Percentiles rank a stretch among this genome's conserved stretches.
Conservation (phyloP, 345 rosid species). For the Syzygium oleosum region DNA sequence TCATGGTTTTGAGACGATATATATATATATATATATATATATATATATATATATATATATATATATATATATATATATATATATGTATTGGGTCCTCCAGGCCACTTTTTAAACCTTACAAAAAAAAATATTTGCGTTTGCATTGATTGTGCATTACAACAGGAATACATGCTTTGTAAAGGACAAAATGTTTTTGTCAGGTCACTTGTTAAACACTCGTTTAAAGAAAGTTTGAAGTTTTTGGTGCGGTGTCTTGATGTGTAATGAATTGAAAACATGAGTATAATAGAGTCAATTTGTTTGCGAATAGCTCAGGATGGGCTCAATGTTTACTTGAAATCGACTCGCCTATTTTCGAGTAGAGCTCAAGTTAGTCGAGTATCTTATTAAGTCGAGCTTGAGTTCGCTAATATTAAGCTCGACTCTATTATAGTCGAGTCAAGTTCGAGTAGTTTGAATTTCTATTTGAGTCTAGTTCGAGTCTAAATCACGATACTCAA, state of each 20-base stretch:
- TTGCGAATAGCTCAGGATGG: neutral
- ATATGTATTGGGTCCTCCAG: neutral
- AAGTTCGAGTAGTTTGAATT: neutral
- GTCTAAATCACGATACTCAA: neutral
- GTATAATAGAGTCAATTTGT: fast-evolving
- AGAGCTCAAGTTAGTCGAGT: neutral
- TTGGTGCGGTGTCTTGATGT: neutral
- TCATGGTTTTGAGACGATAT: neutral
- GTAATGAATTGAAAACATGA: neutral
- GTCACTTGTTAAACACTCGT: neutral
- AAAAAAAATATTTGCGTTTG: neutral
- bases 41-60: neutral
- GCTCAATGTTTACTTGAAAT: neutral
- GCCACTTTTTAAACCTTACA: neutral
- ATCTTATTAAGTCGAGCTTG: neutral
- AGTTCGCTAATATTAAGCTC: neutral
- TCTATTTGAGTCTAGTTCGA: neutral
- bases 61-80: too few relatives aligned
- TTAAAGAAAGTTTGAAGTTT: neutral
- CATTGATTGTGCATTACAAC: neutral
- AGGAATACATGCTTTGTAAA: neutral
- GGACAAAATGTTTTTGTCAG: neutral
- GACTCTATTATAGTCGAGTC: neutral
- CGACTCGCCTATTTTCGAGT: fast-evolving
- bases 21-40: neutral